Percentiles rank a stretch among this genome's conserved stretches.
Evolutionary conservation across 768 basidiomycete species (phyloP).

Genomic region (Candolleomyces aberdarensis): DNA sequence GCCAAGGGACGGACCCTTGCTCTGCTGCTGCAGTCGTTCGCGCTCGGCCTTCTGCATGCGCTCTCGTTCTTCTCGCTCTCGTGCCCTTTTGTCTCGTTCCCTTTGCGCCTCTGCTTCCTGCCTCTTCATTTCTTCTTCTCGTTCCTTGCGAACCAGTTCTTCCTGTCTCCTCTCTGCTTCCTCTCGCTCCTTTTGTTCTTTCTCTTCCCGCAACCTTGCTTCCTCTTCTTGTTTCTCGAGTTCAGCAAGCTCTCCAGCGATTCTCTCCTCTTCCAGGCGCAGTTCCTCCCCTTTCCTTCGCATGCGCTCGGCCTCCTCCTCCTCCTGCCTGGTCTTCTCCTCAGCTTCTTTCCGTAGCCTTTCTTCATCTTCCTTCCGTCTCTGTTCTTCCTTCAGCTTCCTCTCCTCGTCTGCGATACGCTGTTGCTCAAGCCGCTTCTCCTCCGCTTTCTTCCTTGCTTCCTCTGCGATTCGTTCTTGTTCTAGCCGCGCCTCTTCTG

Average conservation of each 20-base stretch:
- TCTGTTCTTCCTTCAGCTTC: neutral
- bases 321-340: constrained; percentile 1
- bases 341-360: neutral
- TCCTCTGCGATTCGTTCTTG: neutral
- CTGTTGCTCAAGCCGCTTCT: neutral
- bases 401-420: neutral
- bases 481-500: neutral
- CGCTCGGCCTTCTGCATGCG: neutral
- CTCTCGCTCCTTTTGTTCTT: neutral
- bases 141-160: neutral
- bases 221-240: constrained; percentile 2
- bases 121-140: neutral
- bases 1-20: neutral
- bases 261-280: neutral
- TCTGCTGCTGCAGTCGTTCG: neutral
- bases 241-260: neutral
- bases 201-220: neutral
- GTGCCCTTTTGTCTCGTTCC: neutral
- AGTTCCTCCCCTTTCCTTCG: neutral
- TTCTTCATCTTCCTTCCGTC: neutral
- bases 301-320: neutral
- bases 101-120: neutral
- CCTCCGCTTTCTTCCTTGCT: neutral
- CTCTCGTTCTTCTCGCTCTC: neutral
- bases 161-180: neutral